These are phyloP conservation scores for Neurospora crassa DNA, from an alignment of 2,329 filamentous ascomycete species.

Conservation along the genomic window DNA sequence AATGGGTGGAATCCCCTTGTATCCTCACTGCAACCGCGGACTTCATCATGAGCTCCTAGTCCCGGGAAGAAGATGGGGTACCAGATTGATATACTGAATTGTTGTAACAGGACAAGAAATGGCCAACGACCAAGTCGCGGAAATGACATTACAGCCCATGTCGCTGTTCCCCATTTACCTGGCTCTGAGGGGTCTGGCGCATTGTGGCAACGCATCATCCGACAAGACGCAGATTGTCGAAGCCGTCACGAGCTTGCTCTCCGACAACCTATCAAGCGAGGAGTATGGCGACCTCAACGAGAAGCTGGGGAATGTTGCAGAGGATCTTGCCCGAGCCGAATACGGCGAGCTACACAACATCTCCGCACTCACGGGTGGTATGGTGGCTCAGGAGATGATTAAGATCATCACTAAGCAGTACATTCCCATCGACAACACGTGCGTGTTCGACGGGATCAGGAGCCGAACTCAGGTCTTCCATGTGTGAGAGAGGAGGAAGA, in stretches of 20 bases:
- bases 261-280: slow-evolving; percentile 44
- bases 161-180: slow-evolving; percentile 63
- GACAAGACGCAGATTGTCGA: slow-evolving; percentile 33
- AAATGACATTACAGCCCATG: slow-evolving; percentile 36
- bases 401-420: slow-evolving; percentile 75
- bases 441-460: slow-evolving; percentile 59
- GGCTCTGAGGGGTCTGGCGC: slow-evolving; percentile 39
- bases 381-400: slow-evolving; percentile 95
- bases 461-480: slow-evolving; percentile 51
- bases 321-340: slow-evolving; percentile 65
- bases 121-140: slow-evolving; percentile 42
- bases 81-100: background rate
- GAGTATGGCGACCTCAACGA: slow-evolving; percentile 34
- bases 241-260: slow-evolving; percentile 30
- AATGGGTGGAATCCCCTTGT: background rate
- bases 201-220: background rate
- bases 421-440: slow-evolving; percentile 61
- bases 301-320: slow-evolving; percentile 42
- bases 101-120: slow-evolving; percentile 40
- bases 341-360: slow-evolving; percentile 90
- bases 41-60: background rate
- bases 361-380: slow-evolving; percentile 75
- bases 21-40: background rate
- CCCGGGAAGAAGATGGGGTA: background rate
- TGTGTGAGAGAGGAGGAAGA: slow-evolving; percentile 27